Conservation (phyloP, 495 filamentous ascomycete species). For the Aspergillus homomorphus region DNA sequence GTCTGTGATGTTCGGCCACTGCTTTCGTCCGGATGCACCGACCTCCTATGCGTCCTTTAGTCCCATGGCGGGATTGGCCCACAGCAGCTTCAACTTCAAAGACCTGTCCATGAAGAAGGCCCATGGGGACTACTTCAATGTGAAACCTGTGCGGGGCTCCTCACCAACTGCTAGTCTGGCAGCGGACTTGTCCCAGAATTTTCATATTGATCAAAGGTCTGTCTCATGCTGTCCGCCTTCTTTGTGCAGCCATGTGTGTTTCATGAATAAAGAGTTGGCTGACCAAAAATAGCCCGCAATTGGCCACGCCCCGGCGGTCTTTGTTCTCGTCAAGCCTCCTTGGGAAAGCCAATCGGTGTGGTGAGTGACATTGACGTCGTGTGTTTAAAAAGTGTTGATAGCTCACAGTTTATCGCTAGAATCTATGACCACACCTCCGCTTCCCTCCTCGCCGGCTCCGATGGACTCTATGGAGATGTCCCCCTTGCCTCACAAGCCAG, state of each 20-base stretch:
- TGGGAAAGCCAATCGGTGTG: slow-evolving; percentile 61
- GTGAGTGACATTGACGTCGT: slow-evolving; percentile 50
- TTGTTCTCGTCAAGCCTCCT: slow-evolving; percentile 84
- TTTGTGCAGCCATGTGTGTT: slow-evolving; percentile 1
- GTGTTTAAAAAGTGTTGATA: background rate
- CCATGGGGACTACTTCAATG: slow-evolving; percentile 68
- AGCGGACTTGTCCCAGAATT: slow-evolving; percentile 93
- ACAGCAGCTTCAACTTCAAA: slow-evolving; percentile 69
- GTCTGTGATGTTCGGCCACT: slow-evolving; percentile 55
- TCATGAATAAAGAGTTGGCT: slow-evolving; percentile 17
- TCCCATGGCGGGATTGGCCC: slow-evolving; percentile 53
- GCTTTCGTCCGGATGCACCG: slow-evolving; percentile 52
- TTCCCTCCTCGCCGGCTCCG: slow-evolving; percentile 75
- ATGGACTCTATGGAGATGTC: slow-evolving; percentile 91
- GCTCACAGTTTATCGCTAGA: slow-evolving; percentile 43
- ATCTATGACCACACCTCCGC: slow-evolving; percentile 76
- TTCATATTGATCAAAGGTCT: slow-evolving; percentile 89
- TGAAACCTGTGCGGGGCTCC: slow-evolving; percentile 73
- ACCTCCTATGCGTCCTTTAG: slow-evolving; percentile 50
- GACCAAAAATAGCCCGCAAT: slow-evolving; percentile 67
- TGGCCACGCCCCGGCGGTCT: slow-evolving; percentile 87
- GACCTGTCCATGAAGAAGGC: slow-evolving; percentile 65
- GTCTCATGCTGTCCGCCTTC: slow-evolving; percentile 13
- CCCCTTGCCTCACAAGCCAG: slow-evolving; percentile 84
- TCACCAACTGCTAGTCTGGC: slow-evolving; percentile 88